phyloP scores from a whole-genome alignment of 805 yeast genomes.

The Nakazawaea ishiwadae region DNA sequence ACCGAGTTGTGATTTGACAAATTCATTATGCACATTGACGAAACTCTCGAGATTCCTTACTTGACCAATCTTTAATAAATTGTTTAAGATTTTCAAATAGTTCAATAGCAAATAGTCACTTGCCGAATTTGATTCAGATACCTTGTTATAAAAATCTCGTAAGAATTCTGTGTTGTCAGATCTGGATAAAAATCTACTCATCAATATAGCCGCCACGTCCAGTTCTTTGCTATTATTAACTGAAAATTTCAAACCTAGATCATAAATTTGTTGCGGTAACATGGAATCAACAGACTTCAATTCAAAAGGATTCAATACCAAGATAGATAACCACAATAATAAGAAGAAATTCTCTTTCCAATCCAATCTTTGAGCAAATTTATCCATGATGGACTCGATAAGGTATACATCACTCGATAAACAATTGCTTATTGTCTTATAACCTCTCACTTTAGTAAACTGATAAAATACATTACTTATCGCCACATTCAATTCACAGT shows the following conservation, averaged over 20 bases:
- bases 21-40: background rate
- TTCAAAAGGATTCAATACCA: slow-evolving; percentile 72
- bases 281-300: slow-evolving; percentile 33
- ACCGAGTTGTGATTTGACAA: background rate
- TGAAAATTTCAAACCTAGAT: slow-evolving; percentile 28
- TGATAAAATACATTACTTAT: slow-evolving; percentile 44
- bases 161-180: slow-evolving; percentile 31
- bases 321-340: slow-evolving; percentile 67
- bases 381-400: slow-evolving; percentile 32
- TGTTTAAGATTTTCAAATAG: slow-evolving; percentile 18
- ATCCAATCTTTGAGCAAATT: slow-evolving; percentile 16
- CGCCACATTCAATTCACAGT: slow-evolving; percentile 10
- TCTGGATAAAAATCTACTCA: slow-evolving; percentile 52
- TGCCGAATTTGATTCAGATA: too few relatives aligned
- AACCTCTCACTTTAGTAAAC: slow-evolving; percentile 61
- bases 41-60: background rate
- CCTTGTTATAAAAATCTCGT: slow-evolving; percentile 24
- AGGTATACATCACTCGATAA: slow-evolving; percentile 56
- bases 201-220: slow-evolving; percentile 43
- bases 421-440: slow-evolving; percentile 54
- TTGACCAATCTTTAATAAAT: slow-evolving; percentile 18
- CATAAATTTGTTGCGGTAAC: slow-evolving; percentile 31
- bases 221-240: slow-evolving; percentile 52
- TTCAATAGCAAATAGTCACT: too few relatives aligned
- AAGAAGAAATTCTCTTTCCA: slow-evolving; percentile 49